Evolutionary conservation across 2,329 filamentous ascomycete species (phyloP).

Genomic region (Raffaelea albimanens): DNA sequence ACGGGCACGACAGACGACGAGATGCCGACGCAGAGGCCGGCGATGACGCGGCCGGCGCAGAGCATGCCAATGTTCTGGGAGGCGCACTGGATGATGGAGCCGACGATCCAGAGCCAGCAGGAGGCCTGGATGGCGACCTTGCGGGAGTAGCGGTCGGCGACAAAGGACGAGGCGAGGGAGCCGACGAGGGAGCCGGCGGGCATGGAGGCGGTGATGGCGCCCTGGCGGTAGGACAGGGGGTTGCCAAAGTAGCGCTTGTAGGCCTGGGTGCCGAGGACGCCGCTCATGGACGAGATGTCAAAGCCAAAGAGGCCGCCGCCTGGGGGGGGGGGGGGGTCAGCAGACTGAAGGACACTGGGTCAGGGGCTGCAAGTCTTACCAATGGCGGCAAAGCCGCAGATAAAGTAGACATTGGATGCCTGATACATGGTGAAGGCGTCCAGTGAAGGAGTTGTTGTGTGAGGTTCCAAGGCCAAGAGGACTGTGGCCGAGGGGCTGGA

Average conservation of each 20-base stretch:
- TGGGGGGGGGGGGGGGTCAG: constrained; percentile 16
- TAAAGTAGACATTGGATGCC: constrained; percentile 45
- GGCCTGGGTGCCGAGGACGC: constrained; percentile 54
- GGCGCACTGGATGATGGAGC: constrained; percentile 47
- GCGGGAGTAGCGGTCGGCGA: constrained; percentile 41
- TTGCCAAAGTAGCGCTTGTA: constrained; percentile 67
- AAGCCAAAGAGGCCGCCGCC: constrained; percentile 69
- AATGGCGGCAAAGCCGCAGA: constrained; percentile 53
- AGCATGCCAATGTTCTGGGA: constrained; percentile 62
- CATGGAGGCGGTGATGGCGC: constrained; percentile 65
- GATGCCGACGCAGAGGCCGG: constrained; percentile 66
- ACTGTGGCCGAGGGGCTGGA: too few relatives aligned
- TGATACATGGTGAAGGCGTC: constrained; percentile 27
- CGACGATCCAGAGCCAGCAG: constrained; percentile 41
- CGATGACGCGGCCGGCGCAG: constrained; percentile 60
- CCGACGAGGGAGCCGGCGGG: constrained; percentile 61
- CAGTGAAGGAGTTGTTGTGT: background rate
- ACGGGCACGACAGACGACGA: constrained; percentile 61
- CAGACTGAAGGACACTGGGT: too few relatives aligned
- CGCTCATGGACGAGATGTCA: constrained; percentile 68
- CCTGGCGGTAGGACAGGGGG: constrained; percentile 47
- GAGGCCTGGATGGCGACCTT: constrained; percentile 39
- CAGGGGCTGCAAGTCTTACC: constrained; percentile 29
- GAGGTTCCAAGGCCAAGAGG: too few relatives aligned
- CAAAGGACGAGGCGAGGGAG: constrained; percentile 37